Conservation (phyloP, 2,329 filamentous ascomycete species). For the Clonostachys rhizophaga region DNA sequence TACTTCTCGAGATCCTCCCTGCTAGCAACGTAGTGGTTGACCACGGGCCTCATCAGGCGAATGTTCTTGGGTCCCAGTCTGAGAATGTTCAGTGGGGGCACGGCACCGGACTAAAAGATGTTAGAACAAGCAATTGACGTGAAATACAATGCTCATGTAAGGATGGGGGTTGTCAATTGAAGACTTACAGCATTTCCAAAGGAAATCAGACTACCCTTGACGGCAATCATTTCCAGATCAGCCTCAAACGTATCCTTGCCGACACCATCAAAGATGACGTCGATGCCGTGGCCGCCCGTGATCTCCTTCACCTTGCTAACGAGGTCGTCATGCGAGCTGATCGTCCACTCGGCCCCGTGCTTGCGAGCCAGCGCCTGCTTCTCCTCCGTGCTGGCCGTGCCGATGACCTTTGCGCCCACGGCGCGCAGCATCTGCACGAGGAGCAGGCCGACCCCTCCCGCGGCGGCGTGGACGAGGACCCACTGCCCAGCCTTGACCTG, state of each 20-base stretch:
- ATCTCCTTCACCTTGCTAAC: slow-evolving; percentile 59
- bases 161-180: not conserved
- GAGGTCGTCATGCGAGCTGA: slow-evolving; percentile 64
- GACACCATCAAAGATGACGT: slow-evolving; percentile 81
- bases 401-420: slow-evolving; percentile 74
- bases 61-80: slow-evolving; percentile 69
- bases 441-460: slow-evolving; percentile 74
- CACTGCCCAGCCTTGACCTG: slow-evolving; percentile 75
- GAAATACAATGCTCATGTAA: not conserved
- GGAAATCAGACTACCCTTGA: slow-evolving; percentile 72
- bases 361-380: slow-evolving; percentile 67
- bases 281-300: slow-evolving; percentile 67
- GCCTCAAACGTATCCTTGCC: slow-evolving; percentile 81
- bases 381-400: slow-evolving; percentile 67
- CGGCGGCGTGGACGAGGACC: slow-evolving; percentile 80
- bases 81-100: slow-evolving; percentile 58
- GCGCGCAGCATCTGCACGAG: slow-evolving; percentile 70
- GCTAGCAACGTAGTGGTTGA: slow-evolving; percentile 67
- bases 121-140: not conserved
- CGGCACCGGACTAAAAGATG: slow-evolving; percentile 54
- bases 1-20: slow-evolving; percentile 70
- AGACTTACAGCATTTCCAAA: slow-evolving; percentile 73
- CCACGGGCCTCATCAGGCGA: slow-evolving; percentile 68
- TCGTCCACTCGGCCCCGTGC: slow-evolving; percentile 66
- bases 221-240: slow-evolving; percentile 66